Evolutionary conservation across 2,329 filamentous ascomycete species (phyloP).

Genomic region (Fusarium lyarnte): DNA sequence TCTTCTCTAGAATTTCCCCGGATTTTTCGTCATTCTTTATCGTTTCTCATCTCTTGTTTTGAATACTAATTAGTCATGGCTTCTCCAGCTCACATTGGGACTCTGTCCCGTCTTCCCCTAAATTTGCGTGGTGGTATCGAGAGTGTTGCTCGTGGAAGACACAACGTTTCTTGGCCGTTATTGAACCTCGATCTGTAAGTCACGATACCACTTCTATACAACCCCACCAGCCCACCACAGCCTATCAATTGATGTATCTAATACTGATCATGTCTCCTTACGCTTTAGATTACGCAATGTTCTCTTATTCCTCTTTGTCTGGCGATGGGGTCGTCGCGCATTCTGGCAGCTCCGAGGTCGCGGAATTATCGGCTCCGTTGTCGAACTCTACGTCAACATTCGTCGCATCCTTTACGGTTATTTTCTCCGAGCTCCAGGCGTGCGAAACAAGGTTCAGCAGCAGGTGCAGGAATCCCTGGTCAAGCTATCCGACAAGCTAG

Average conservation of each 20-base stretch:
- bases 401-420: conserved; percentile 82
- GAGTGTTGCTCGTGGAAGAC: conserved; percentile 66
- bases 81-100: conserved; percentile 61
- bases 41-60: not conserved
- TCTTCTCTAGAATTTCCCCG: not conserved
- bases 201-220: not conserved
- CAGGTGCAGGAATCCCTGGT: conserved; percentile 82
- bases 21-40: conserved; percentile 11
- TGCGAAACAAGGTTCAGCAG: conserved; percentile 84
- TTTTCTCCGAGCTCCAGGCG: conserved; percentile 86
- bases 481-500: conserved; percentile 85
- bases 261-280: not conserved
- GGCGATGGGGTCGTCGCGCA: conserved; percentile 82
- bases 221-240: not conserved
- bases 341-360: conserved; percentile 90
- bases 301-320: conserved; percentile 86
- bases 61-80: conserved; percentile 6
- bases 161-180: conserved; percentile 65
- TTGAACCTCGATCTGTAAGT: conserved; percentile 77
- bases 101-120: conserved; percentile 75
- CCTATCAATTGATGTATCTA: not conserved
- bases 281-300: conserved; percentile 79
- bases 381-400: conserved; percentile 76
- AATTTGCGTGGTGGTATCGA: conserved; percentile 75
- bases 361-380: conserved; percentile 81